A percentile compares a stretch with the other conserved stretches of the same genome.
phyloP scores from a whole-genome alignment of 345 rosid genomes.

The Populus deltoides region DNA sequence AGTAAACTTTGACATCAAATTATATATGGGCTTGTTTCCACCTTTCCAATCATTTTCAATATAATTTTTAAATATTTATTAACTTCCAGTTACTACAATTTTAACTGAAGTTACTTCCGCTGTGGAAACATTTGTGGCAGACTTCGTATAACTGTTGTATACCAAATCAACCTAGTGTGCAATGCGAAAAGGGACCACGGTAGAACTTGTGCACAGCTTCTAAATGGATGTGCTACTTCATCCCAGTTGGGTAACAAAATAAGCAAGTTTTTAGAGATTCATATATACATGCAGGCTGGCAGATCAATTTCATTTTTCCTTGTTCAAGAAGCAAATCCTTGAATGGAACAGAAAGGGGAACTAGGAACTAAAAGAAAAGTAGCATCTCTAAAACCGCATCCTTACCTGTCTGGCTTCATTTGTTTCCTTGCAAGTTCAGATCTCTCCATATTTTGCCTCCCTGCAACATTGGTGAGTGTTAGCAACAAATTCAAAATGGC shows the following conservation, averaged over 20 bases:
- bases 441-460: conserved; percentile 40
- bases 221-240: not conserved
- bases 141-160: not conserved
- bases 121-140: not conserved
- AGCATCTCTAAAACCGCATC: not conserved
- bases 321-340: not conserved
- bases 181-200: not conserved
- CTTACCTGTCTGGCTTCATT: conserved; percentile 55
- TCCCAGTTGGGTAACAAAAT: not conserved
- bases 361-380: not conserved
- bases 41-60: not conserved
- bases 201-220: not conserved
- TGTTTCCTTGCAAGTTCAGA: conserved; percentile 42
- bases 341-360: not conserved
- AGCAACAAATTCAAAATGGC: conserved; percentile 8
- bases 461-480: conserved; percentile 33
- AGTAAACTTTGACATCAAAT: not conserved
- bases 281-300: not conserved
- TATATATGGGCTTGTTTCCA: not conserved
- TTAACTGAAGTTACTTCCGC: not conserved
- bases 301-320: not conserved
- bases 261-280: not conserved
- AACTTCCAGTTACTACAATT: not conserved
- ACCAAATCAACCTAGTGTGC: not conserved
- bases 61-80: too few species aligned